A percentile compares a stretch with the other conserved stretches of the same genome.
phyloP scores from a whole-genome alignment of 768 basidiomycete genomes.

The Phaffia australis region DNA sequence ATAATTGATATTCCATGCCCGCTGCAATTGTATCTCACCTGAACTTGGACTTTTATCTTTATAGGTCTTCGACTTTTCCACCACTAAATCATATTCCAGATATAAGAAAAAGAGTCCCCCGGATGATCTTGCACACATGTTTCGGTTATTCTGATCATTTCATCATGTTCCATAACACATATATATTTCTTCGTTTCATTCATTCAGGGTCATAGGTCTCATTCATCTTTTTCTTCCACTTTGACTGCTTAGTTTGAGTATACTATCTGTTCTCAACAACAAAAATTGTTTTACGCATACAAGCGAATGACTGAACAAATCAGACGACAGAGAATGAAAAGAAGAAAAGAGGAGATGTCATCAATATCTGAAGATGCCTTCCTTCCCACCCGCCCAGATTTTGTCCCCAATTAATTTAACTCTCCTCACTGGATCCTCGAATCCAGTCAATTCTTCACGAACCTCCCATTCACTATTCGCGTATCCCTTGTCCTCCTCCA shows the following conservation, averaged over 20 bases:
- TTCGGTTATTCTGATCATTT: background rate
- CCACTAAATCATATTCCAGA: constrained; percentile 10
- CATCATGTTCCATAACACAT: background rate
- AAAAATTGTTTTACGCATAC: no score
- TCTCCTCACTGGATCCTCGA: constrained; percentile 13
- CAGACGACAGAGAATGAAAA: no score
- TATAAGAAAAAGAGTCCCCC: no score
- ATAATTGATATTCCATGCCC: no score
- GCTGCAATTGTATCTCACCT: no score
- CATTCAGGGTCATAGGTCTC: background rate
- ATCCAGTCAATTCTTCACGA: constrained; percentile 10
- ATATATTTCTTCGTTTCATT: background rate
- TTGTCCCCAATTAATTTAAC: background rate
- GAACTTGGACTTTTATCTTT: no score
- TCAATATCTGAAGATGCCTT: no score
- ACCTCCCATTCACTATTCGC: background rate
- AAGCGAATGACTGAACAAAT: no score
- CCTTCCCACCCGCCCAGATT: no score
- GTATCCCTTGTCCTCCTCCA: no score
- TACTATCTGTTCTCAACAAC: background rate
- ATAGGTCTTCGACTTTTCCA: constrained; percentile 23
- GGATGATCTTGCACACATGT: background rate
- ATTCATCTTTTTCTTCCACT: background rate
- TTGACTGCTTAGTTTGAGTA: background rate
- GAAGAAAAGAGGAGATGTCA: no score